Conservation (phyloP, 306 rosid genomes). For the Albizia julibrissin region DNA sequence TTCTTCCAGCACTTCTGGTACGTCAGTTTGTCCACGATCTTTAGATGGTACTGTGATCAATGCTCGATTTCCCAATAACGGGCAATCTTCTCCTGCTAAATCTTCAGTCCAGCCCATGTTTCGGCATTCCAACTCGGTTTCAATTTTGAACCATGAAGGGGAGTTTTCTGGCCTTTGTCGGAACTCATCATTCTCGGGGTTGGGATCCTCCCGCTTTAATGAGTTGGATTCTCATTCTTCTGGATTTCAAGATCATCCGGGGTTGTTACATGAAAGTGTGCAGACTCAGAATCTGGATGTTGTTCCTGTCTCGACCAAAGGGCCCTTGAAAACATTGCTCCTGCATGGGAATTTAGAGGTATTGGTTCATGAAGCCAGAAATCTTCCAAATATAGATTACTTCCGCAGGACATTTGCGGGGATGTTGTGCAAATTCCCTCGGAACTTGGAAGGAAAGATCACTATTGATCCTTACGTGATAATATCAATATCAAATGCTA, state of each 20-base stretch:
- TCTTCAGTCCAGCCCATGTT: conserved; percentile 3
- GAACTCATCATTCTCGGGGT: conserved; percentile 59
- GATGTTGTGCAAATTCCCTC: conserved; percentile 57
- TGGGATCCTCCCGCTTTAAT: conserved; percentile 42
- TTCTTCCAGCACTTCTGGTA: conserved; percentile 34
- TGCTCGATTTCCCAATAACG: conserved; percentile 56
- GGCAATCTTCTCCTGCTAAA: conserved; percentile 45
- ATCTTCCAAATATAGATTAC: conserved; percentile 97
- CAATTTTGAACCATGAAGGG: conserved; percentile 52
- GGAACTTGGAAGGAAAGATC: conserved; percentile 42
- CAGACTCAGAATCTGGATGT: conserved; percentile 57
- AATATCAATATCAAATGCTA: conserved; percentile 69
- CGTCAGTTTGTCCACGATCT: conserved; percentile 48
- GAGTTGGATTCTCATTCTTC: conserved; percentile 34
- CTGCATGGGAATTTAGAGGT: conserved; percentile 92
- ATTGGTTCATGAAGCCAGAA: conserved; percentile 64
- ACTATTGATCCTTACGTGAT: conserved; percentile 95
- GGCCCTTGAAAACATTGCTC: conserved; percentile 71
- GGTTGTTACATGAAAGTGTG: conserved; percentile 58
- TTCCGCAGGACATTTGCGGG: conserved; percentile 89
- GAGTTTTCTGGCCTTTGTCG: conserved; percentile 59
- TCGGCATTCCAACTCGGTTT: conserved; percentile 54
- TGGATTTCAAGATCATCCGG: conserved; percentile 39
- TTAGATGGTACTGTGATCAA: conserved; percentile 59
- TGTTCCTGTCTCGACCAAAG: conserved; percentile 64